Evolutionary conservation across 140 eudicot species (phyloP).

Genomic region (Senecio squalidus): DNA sequence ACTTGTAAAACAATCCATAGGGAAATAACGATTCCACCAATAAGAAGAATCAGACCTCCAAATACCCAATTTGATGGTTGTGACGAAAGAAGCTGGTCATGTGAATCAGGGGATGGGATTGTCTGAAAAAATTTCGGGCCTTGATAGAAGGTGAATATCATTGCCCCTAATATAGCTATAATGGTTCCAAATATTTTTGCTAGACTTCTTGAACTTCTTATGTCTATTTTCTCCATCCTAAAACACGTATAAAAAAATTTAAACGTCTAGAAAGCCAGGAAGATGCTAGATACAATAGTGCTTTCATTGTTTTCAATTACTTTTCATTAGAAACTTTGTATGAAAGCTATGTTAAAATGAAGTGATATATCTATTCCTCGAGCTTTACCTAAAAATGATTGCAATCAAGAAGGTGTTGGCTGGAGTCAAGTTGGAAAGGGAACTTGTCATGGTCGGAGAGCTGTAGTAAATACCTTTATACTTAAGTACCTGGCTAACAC

Average conservation of each 20-base stretch:
- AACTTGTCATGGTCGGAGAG: conserved; percentile 40
- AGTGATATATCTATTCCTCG: neutral
- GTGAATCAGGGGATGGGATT: neutral
- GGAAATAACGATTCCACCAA: conserved; percentile 19
- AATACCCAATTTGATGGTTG: conserved; percentile 26
- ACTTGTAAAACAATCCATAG: conserved; percentile 44
- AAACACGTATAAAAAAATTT: neutral
- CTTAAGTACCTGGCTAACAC: conserved; percentile 16
- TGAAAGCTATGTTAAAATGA: no score
- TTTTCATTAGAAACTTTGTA: no score
- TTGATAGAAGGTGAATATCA: conserved; percentile 26
- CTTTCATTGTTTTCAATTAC: no score
- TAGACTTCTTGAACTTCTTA: conserved; percentile 20
- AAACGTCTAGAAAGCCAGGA: neutral
- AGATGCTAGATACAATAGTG: no score
- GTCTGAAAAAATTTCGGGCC: conserved; percentile 19
- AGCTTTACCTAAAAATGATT: conserved; percentile 28
- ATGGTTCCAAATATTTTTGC: conserved; percentile 27
- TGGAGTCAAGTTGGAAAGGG: conserved; percentile 30
- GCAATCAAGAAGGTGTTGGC: conserved; percentile 31
- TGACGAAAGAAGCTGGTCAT: neutral
- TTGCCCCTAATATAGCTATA: conserved; percentile 30
- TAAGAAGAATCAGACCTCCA: conserved; percentile 33
- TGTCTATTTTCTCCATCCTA: conserved; percentile 38
- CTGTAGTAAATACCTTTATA: conserved; percentile 29